phyloP scores from a whole-genome alignment of 169 alveolate species.

The Besnoitia besnoiti region DNA sequence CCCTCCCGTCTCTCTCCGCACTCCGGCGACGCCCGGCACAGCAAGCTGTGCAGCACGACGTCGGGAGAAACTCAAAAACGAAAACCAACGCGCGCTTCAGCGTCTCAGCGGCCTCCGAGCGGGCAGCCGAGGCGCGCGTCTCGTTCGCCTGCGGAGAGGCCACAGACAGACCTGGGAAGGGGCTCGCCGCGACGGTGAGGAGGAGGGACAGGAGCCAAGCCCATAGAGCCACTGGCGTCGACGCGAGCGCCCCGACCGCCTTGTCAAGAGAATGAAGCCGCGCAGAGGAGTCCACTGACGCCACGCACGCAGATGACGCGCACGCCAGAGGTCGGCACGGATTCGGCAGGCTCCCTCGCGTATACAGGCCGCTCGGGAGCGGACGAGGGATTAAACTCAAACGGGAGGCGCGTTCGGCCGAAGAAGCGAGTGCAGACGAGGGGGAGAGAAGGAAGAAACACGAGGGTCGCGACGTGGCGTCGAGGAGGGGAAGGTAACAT shows the following conservation, averaged over 20 bases:
- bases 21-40: not conserved
- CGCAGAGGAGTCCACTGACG: no score
- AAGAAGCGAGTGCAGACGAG: not conserved
- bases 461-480: conserved; percentile 6
- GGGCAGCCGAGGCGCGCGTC: not conserved
- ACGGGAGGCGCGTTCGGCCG: not conserved
- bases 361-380: not conserved
- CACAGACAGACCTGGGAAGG: not conserved
- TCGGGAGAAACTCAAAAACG: conserved; percentile 12
- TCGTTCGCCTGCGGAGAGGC: not conserved
- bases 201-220: conserved; percentile 6
- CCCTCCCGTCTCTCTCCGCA: not conserved
- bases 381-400: not conserved
- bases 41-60: not conserved
- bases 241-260: not conserved
- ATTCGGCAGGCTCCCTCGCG: not conserved
- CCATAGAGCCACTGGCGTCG: not conserved
- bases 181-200: not conserved
- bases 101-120: not conserved
- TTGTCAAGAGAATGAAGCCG: not conserved
- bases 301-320: not conserved
- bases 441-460: conserved; percentile 35
- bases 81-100: not conserved
- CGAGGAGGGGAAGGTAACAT: not conserved
- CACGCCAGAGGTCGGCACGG: not conserved